A percentile compares a stretch with the other conserved stretches of the same genome.
Evolutionary conservation across 164 flowering plant species (phyloP).

Genomic region (Paratinospora sagittata): DNA sequence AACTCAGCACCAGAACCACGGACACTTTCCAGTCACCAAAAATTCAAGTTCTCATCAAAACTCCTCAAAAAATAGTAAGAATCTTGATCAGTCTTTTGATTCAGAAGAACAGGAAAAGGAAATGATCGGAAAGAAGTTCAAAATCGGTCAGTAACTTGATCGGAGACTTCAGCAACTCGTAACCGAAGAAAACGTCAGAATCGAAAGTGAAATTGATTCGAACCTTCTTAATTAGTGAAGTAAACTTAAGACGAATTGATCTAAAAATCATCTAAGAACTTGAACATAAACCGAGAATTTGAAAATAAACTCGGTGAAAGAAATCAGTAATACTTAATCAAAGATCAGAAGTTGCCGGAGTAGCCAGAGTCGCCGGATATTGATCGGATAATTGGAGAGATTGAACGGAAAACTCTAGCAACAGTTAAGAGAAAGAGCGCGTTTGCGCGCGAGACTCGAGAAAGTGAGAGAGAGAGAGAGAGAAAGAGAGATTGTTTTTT

Average conservation of each 20-base stretch:
- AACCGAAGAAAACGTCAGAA: not conserved
- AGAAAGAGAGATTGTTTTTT: conserved; percentile 4
- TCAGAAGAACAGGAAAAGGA: too few relatives aligned
- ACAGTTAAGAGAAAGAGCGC: not conserved
- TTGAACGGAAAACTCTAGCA: not conserved
- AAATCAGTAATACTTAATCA: not conserved
- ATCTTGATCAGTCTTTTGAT: not conserved
- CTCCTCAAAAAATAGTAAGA: not conserved
- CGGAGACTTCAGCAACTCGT: not conserved
- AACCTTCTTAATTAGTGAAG: not conserved
- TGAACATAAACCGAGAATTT: not conserved
- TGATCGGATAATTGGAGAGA: not conserved
- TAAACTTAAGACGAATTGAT: not conserved
- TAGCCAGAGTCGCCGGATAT: not conserved
- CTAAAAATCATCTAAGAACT: not conserved
- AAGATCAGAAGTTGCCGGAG: not conserved
- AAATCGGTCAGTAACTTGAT: not conserved
- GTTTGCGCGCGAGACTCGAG: not conserved
- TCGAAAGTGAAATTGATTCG: not conserved
- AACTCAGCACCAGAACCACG: not conserved
- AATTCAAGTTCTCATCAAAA: not conserved
- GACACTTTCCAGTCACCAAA: not conserved
- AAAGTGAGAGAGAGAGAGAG: conserved; percentile 1
- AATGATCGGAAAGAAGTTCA: not conserved
- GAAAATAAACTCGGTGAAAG: not conserved